Evolutionary conservation across 805 yeast genomes (phyloP).

Genomic region (Candida caryicola): DNA sequence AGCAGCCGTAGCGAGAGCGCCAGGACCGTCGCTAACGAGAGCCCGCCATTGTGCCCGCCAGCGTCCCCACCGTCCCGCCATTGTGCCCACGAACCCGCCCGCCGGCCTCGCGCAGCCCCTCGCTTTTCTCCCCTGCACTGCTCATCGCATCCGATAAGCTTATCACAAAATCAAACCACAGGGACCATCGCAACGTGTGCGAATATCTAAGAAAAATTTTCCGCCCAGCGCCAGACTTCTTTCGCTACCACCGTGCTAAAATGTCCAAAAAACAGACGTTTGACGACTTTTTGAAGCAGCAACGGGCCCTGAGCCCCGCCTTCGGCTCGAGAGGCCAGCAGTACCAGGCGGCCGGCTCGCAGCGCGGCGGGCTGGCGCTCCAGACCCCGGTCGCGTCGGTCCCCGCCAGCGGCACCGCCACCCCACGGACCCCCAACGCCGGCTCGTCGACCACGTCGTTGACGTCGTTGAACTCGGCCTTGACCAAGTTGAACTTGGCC

Average conservation of each 20-base stretch:
- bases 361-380: constrained; percentile 6
- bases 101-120: too few species aligned
- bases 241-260: not conserved
- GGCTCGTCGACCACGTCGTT: constrained; percentile 67
- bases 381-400: constrained; percentile 27
- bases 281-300: constrained; percentile 49
- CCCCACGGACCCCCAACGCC: constrained; percentile 33
- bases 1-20: too few species aligned
- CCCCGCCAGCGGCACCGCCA: constrained; percentile 36
- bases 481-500: constrained; percentile 54
- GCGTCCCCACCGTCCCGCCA: too few species aligned
- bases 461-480: constrained; percentile 66
- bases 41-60: too few species aligned
- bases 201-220: not conserved
- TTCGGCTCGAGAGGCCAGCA: constrained; percentile 5
- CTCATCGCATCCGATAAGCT: not conserved
- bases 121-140: too few species aligned
- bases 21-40: too few species aligned
- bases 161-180: not conserved
- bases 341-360: constrained; percentile 4
- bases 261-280: constrained; percentile 30
- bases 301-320: constrained; percentile 27
- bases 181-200: not conserved
- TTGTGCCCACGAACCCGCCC: too few species aligned
- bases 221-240: not conserved